Evolutionary conservation across 805 yeast species (phyloP), one percentile per base, ranked within the genome.

Genomic region (Saturnispora saitoi): DNA sequence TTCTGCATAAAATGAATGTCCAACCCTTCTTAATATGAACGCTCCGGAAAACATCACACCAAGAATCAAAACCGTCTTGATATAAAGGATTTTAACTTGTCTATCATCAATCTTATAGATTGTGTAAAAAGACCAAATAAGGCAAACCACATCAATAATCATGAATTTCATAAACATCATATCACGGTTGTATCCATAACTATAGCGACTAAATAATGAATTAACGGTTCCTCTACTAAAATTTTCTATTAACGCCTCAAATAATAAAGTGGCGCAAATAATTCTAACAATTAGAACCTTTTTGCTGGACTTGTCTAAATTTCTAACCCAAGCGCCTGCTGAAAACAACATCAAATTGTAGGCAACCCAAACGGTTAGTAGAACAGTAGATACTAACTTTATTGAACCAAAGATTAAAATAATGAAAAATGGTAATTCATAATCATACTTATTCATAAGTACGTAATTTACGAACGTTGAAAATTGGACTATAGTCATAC

Each of bases 331-430:
- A 5, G 48, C 48, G 14, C 70, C 70, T n/a, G 59, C 54, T 12
- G 62, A 51, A 29, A 66, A 48, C 38, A 66, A 40, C 54, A 66
- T 49, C 12, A 63, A 43, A 47, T 63, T 62, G 49, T 66, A 65
- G 22, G 63, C 46, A 9, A 64, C 38, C 70, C 70, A 66, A 12
- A 56, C 54, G 7, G 60, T 52, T 26, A 63, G 54, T 4, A 58
- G 8, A 0, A 69, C 57, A 38, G 58, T 56, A 15, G 52, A 45
- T 0, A 54, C n/a, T 24, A 64, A 48, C 15, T 54, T 49, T 10
- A 54, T 14, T 26, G 65, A 56, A 48, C 57, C 39, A 54, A 12
- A 45, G 2, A 60, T 14, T 2, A 61, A 56, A 38, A 58, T 46
- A 3, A 47, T 15, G 14, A 63, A 30, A 19, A 52, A 51, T 15